Evolutionary conservation across 306 rosid species (phyloP).

Genomic region (Begonia peltatifolia): DNA sequence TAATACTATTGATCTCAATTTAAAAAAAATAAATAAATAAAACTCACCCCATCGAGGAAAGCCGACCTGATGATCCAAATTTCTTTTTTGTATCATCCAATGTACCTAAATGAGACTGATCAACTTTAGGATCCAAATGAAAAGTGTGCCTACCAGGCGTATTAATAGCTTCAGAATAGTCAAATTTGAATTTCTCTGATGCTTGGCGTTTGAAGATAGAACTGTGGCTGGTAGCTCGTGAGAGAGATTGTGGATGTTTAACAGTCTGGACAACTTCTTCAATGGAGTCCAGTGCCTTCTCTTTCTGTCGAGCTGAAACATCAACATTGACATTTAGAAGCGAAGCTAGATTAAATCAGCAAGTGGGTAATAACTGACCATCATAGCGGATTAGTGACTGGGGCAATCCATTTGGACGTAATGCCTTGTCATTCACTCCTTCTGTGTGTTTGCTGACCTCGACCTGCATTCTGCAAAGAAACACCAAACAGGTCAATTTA

Average conservation of each 20-base stretch:
- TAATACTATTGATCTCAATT: no score
- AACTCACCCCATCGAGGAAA: constrained; percentile 42
- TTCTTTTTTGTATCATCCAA: constrained; percentile 25
- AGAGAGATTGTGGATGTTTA: constrained; percentile 42
- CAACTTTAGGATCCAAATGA: constrained; percentile 23
- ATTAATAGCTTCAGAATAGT: constrained; percentile 21
- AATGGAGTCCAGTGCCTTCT: constrained; percentile 60
- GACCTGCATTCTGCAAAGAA: constrained; percentile 85
- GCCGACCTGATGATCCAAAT: constrained; percentile 30
- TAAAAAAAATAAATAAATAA: no score
- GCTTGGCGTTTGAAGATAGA: constrained; percentile 40
- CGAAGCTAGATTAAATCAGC: constrained; percentile 2
- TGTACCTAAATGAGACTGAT: constrained; percentile 17
- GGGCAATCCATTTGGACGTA: constrained; percentile 87
- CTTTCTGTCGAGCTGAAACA: constrained; percentile 91
- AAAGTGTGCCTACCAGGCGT: constrained; percentile 28
- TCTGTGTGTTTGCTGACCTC: constrained; percentile 98
- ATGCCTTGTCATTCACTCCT: constrained; percentile 61
- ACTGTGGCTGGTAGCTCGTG: constrained; percentile 12
- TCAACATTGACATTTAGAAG: constrained; percentile 20
- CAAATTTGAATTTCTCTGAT: constrained; percentile 1
- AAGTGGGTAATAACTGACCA: constrained; percentile 29
- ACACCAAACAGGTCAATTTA: background rate
- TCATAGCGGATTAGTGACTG: constrained; percentile 89
- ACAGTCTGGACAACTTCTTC: constrained; percentile 84